Percentiles rank a stretch among this genome's conserved stretches.
Conservation (phyloP, 2,329 filamentous ascomycete species). For the Claviceps sp. region DNA sequence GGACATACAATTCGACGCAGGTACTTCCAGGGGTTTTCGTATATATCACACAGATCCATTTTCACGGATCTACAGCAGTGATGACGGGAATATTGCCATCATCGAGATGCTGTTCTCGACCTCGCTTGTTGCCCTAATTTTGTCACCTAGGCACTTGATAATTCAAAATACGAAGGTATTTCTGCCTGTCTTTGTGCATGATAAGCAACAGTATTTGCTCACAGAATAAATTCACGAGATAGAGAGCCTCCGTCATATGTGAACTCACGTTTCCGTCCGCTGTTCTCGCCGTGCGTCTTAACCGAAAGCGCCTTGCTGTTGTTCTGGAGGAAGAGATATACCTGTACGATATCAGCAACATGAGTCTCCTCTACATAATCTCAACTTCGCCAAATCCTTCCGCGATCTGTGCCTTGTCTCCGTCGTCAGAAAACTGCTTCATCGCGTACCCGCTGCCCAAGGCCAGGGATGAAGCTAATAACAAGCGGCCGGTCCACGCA, state of each 20-base stretch:
- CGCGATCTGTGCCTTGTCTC: slow-evolving; percentile 83
- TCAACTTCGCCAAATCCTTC: slow-evolving; percentile 86
- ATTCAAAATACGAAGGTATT: slow-evolving; percentile 93
- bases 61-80: slow-evolving; percentile 84
- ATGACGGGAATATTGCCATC: slow-evolving; percentile 88
- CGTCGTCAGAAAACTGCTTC: slow-evolving; percentile 91
- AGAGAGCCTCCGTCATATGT: slow-evolving; percentile 76
- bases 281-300: slow-evolving; percentile 83
- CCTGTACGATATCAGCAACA: slow-evolving; percentile 96
- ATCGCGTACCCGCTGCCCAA: slow-evolving; percentile 85
- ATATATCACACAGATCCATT: slow-evolving; percentile 97
- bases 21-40: slow-evolving; percentile 85
- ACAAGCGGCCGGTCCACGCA: slow-evolving; percentile 61
- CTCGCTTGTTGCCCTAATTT: slow-evolving; percentile 82
- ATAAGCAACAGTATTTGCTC: slow-evolving; percentile 1
- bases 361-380: slow-evolving; percentile 88
- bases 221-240: slow-evolving; percentile 1
- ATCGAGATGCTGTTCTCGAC: slow-evolving; percentile 99
- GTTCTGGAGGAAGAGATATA: slow-evolving; percentile 95
- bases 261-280: slow-evolving; percentile 97
- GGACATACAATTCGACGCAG: slow-evolving; percentile 27
- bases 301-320: slow-evolving; percentile 85
- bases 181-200: neutral
- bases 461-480: slow-evolving; percentile 45
- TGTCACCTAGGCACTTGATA: slow-evolving; percentile 81